Conservation (phyloP, 2,329 filamentous ascomycete species). For the Aphanocladium album region DNA sequence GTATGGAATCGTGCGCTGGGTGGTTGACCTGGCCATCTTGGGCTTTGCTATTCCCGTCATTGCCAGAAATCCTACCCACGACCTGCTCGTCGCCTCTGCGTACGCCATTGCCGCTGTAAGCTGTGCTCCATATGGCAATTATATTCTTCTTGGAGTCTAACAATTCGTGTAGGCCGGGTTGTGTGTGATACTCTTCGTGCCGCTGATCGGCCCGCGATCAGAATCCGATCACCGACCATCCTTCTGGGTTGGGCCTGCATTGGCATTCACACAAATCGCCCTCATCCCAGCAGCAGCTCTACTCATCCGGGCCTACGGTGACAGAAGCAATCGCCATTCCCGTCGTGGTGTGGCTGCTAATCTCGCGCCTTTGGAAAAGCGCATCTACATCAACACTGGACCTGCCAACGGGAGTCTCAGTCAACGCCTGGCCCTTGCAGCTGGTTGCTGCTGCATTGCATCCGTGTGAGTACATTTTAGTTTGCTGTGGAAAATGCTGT, state of each 20-base stretch:
- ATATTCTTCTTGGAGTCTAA: too few relatives aligned
- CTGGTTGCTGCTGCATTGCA: neutral
- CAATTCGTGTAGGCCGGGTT: neutral
- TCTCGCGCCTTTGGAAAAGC: neutral
- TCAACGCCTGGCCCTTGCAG: neutral
- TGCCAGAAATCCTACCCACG: neutral
- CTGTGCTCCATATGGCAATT: too few relatives aligned
- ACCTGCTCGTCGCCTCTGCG: neutral
- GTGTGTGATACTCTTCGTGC: neutral
- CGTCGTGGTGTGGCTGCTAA: neutral
- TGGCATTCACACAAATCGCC: neutral
- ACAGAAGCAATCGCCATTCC: neutral
- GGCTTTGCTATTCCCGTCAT: neutral
- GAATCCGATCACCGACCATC: neutral
- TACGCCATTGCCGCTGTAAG: neutral
- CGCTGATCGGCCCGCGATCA: neutral
- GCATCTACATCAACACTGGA: neutral
- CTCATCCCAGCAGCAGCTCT: neutral
- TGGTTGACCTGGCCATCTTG: neutral
- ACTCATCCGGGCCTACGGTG: neutral
- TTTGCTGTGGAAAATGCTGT: accelerated
- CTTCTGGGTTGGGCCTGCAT: neutral
- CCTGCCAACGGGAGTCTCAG: neutral
- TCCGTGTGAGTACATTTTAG: neutral
- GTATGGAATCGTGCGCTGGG: neutral